Evolutionary conservation across 2,329 filamentous ascomycete genomes (phyloP).

Genomic region (Hypoxylon sp.): DNA sequence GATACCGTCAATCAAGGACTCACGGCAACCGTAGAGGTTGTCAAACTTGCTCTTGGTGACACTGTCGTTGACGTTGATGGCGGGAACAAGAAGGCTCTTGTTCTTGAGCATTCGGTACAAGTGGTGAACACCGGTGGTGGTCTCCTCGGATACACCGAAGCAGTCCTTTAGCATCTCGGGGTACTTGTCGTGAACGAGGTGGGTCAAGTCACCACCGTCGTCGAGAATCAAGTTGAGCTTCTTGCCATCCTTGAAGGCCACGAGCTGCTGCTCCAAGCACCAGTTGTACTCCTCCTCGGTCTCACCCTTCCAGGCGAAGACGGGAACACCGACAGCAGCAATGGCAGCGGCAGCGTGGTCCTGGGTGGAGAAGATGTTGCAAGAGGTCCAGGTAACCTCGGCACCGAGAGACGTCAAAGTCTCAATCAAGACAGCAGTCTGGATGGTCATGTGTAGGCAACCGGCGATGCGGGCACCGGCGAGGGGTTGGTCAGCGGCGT

Average conservation of each 20-base stretch:
- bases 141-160: conserved; percentile 99
- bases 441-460: conserved; percentile 99
- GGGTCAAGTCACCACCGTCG: conserved; percentile 96
- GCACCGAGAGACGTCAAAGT: conserved; percentile 93
- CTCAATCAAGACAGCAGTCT: conserved; percentile 99
- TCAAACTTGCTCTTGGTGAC: conserved; percentile 99
- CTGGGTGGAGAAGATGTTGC: conserved; percentile 99
- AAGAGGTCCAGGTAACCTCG: conserved; percentile 98
- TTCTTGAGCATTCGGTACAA: conserved; percentile 98
- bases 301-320: conserved; percentile 84
- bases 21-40: conserved; percentile 99
- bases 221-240: conserved; percentile 99
- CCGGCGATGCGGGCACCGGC: conserved; percentile 95
- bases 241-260: conserved; percentile 95
- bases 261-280: conserved; percentile 98
- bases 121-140: conserved; percentile 99
- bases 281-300: conserved; percentile 99
- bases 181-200: conserved; percentile 97
- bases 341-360: conserved; percentile 98
- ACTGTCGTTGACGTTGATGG: conserved; percentile 99
- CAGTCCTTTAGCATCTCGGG: conserved; percentile 98
- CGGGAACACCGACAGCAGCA: conserved; percentile 89
- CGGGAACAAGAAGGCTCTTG: conserved; percentile 85
- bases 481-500: conserved; percentile 91
- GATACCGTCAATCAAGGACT: conserved; percentile 98